Conservation (phyloP, 78 protist genomes). For the Chrysochromulina parva region DNA sequence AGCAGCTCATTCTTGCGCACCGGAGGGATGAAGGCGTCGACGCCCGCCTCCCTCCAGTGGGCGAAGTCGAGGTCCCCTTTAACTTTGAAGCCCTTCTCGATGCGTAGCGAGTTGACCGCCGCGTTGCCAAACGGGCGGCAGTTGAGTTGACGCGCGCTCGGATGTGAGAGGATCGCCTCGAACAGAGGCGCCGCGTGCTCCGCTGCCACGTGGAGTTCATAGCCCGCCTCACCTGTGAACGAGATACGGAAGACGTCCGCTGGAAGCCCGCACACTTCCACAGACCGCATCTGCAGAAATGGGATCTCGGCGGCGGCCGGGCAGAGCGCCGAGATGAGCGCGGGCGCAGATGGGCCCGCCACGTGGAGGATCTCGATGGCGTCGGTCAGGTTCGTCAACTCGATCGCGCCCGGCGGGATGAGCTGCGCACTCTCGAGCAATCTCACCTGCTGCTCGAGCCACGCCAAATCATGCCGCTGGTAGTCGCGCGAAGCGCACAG, state of each 20-base stretch:
- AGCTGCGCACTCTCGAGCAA: neutral
- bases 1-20: neutral
- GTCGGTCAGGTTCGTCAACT: neutral
- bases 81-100: conserved; percentile 7
- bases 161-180: neutral
- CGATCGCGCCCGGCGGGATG: neutral
- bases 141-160: neutral
- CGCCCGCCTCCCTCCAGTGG: neutral
- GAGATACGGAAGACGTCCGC: neutral
- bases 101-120: conserved; percentile 26
- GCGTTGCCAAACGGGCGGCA: neutral
- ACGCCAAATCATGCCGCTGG: neutral
- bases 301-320: neutral
- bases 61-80: neutral
- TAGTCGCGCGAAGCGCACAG: neutral
- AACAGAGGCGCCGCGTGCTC: neutral
- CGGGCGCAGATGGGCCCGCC: neutral
- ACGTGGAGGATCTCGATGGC: neutral
- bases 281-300: neutral
- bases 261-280: neutral
- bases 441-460: neutral
- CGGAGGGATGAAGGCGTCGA: neutral
- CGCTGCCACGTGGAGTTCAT: neutral
- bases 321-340: neutral
- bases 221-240: conserved; percentile 15